These are phyloP conservation scores for Sinapis alba DNA, from an alignment of 441 rosid genomes.

Conservation along the genomic window DNA sequence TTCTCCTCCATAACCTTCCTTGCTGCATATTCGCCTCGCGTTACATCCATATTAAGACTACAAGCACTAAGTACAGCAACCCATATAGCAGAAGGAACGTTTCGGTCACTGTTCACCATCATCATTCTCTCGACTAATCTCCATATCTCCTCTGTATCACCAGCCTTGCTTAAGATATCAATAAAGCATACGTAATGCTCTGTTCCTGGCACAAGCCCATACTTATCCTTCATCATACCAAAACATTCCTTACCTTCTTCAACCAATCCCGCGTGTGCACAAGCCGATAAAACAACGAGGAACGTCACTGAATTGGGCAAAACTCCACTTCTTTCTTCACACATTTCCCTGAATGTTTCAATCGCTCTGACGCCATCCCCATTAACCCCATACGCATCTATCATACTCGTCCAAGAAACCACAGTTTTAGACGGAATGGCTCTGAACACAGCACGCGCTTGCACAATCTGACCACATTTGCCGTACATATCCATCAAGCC, in stretches of 20 bases:
- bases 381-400: slow-evolving; percentile 69
- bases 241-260: slow-evolving; percentile 60
- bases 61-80: slow-evolving; percentile 58
- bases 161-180: slow-evolving; percentile 68
- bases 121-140: slow-evolving; percentile 43
- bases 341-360: slow-evolving; percentile 58
- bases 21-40: slow-evolving; percentile 57
- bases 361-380: slow-evolving; percentile 66
- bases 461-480: slow-evolving; percentile 58
- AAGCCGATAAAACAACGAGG: slow-evolving; percentile 78
- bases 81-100: slow-evolving; percentile 53
- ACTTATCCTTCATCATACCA: slow-evolving; percentile 47
- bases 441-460: slow-evolving; percentile 51
- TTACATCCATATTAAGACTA: slow-evolving; percentile 52
- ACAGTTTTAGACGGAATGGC: slow-evolving; percentile 49
- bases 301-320: slow-evolving; percentile 72
- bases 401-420: slow-evolving; percentile 83
- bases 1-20: slow-evolving; percentile 52
- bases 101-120: slow-evolving; percentile 22
- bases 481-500: slow-evolving; percentile 75
- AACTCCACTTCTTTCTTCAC: slow-evolving; percentile 42
- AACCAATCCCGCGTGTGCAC: slow-evolving; percentile 75
- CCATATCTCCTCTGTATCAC: slow-evolving; percentile 65
- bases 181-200: slow-evolving; percentile 77
- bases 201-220: slow-evolving; percentile 45